Evolutionary conservation across 371 early-diverging fungal species (phyloP).

Genomic region (Mortierella sp.): DNA sequence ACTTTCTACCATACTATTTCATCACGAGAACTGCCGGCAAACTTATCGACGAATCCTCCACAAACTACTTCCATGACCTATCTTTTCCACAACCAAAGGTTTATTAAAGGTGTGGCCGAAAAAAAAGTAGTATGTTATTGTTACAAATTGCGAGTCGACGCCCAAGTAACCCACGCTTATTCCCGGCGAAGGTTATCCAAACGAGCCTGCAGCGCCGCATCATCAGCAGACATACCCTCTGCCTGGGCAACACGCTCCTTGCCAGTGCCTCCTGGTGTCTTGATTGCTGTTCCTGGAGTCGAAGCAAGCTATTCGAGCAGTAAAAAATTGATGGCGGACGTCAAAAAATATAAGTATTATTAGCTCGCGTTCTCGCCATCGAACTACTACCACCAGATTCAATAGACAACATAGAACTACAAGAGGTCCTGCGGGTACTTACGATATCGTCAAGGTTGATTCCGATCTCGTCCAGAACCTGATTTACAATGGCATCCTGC

Average conservation of each 20-base stretch:
- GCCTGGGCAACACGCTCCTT: constrained; percentile 59
- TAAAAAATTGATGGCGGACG: constrained; percentile 11
- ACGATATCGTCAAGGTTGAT: constrained; percentile 79
- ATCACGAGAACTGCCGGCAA: neutral
- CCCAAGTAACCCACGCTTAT: constrained; percentile 48
- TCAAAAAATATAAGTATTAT: constrained; percentile 16
- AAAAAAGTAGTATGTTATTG: neutral
- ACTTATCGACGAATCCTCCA: neutral
- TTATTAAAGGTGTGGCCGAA: neutral
- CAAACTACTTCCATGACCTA: neutral
- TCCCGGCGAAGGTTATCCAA: constrained; percentile 91
- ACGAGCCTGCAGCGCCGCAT: constrained; percentile 92
- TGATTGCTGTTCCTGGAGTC: constrained; percentile 58
- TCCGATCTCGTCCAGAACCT: constrained; percentile 97
- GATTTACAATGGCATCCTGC: constrained; percentile 91
- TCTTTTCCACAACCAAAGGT: neutral
- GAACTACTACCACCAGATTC: neutral
- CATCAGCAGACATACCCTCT: constrained; percentile 75
- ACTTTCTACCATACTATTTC: neutral
- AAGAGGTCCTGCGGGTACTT: constrained; percentile 24
- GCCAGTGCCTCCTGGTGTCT: constrained; percentile 61
- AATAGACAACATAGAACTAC: constrained; percentile 17
- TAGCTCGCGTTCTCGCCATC: neutral
- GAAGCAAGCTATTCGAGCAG: constrained; percentile 65
- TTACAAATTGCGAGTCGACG: neutral